These are phyloP conservation scores for Cystobasidiaceae sp. DNA, from an alignment of 1,284 basidiomycete genomes.

Conservation along the genomic window DNA sequence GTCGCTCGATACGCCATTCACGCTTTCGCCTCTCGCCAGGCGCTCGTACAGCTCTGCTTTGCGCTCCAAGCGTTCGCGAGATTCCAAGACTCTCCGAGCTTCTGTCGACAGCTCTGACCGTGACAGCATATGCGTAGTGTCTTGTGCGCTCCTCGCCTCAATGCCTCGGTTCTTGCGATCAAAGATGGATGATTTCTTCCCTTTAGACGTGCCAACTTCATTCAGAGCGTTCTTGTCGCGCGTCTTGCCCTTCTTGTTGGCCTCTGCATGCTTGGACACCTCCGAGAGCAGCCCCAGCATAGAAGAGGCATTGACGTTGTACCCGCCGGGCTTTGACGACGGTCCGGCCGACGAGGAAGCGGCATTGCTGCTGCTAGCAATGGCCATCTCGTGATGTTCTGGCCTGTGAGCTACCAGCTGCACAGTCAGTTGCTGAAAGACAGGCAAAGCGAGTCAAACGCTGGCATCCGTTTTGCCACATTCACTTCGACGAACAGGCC, in stretches of 20 bases:
- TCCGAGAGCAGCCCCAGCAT: conserved; percentile 28
- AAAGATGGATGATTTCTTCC: conserved; percentile 12
- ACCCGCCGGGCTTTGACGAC: background rate
- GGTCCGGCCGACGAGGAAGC: too few relatives aligned
- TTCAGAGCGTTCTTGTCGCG: background rate
- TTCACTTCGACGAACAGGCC: too few relatives aligned
- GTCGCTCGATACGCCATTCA: conserved; percentile 63
- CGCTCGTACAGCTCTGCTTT: conserved; percentile 40
- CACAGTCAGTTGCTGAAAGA: too few relatives aligned
- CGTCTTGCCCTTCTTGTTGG: conserved; percentile 14
- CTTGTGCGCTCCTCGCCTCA: conserved; percentile 13
- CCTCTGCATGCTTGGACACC: conserved; percentile 20
- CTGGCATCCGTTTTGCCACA: too few relatives aligned
- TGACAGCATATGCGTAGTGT: conserved; percentile 20
- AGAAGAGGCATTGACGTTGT: conserved; percentile 29
- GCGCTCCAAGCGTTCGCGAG: conserved; percentile 33
- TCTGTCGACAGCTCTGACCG: conserved; percentile 12
- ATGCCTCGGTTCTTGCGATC: conserved; percentile 28
- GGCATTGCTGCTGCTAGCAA: too few relatives aligned
- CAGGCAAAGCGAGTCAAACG: too few relatives aligned
- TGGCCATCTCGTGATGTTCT: too few relatives aligned
- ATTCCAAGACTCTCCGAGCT: conserved; percentile 19
- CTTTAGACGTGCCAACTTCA: background rate
- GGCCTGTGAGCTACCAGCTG: too few relatives aligned
- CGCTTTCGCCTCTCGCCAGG: conserved; percentile 30